Evolutionary conservation across 2,329 filamentous ascomycete genomes (phyloP).

Genomic region (Aspergillus flavus): DNA sequence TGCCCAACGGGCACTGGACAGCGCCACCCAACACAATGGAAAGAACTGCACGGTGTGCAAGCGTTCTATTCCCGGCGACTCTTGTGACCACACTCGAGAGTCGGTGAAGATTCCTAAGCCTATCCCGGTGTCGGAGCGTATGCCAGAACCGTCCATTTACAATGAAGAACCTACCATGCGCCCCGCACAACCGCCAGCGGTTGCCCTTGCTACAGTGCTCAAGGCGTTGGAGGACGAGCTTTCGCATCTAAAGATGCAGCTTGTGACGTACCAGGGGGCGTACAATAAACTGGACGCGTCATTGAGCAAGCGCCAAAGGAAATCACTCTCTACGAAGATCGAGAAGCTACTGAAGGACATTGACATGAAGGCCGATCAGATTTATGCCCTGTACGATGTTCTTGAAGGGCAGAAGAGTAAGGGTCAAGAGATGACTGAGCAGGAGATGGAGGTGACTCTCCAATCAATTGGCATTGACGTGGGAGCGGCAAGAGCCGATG

Average conservation of each 20-base stretch:
- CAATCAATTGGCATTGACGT: constrained; percentile 45
- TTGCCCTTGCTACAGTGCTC: constrained; percentile 79
- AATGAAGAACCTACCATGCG: constrained; percentile 63
- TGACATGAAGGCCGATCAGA: constrained; percentile 74
- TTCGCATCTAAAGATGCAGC: constrained; percentile 70
- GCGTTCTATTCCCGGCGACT: constrained; percentile 41
- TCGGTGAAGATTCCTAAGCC: constrained; percentile 52
- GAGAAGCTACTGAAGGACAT: constrained; percentile 64
- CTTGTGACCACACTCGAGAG: constrained; percentile 35
- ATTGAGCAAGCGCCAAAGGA: constrained; percentile 65
- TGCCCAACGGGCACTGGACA: constrained; percentile 45
- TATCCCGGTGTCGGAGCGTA: constrained; percentile 54
- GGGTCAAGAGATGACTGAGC: constrained; percentile 64
- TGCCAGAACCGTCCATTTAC: constrained; percentile 44
- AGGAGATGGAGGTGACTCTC: constrained; percentile 67
- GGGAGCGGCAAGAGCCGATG: constrained; percentile 20
- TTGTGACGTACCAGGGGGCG: constrained; percentile 62
- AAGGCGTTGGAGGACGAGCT: constrained; percentile 81
- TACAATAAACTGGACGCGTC: constrained; percentile 71
- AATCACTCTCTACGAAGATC: constrained; percentile 63
- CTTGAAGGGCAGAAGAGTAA: constrained; percentile 74
- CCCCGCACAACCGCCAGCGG: constrained; percentile 66
- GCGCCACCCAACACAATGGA: constrained; percentile 52
- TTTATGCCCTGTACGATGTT: constrained; percentile 82
- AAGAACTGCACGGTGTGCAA: constrained; percentile 61